These are phyloP conservation scores for Melastoma malabathricum DNA, from an alignment of 345 rosid species.

Conservation along the genomic window DNA sequence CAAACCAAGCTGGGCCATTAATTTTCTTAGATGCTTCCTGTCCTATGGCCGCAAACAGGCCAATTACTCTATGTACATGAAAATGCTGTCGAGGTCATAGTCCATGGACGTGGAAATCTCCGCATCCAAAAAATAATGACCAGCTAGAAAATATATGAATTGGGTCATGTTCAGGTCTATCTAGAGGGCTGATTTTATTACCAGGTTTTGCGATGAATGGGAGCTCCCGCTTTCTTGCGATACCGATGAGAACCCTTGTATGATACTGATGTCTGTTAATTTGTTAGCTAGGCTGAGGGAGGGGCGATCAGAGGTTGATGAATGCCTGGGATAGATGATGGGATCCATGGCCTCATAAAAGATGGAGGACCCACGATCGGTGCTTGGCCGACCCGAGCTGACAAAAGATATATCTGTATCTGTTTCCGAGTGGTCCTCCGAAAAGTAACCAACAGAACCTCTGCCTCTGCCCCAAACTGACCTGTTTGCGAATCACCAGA, in stretches of 20 bases:
- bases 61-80: no score
- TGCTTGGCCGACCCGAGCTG: conserved; percentile 78
- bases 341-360: conserved; percentile 37
- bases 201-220: conserved; percentile 43
- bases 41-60: no score
- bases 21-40: no score
- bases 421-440: conserved; percentile 34
- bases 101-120: no score
- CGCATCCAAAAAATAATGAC: not conserved
- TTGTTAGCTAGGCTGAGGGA: conserved; percentile 38
- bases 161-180: not conserved
- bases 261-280: conserved; percentile 25
- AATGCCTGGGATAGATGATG: conserved; percentile 25
- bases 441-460: conserved; percentile 19
- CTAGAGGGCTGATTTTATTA: conserved; percentile 8
- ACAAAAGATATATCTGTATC: conserved; percentile 70
- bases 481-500: conserved; percentile 21
- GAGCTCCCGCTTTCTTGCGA: conserved; percentile 41
- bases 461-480: conserved; percentile 27
- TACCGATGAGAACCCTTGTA: conserved; percentile 33
- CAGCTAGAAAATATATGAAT: not conserved
- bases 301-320: conserved; percentile 49
- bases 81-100: no score
- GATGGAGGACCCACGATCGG: conserved; percentile 24
- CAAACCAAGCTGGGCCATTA: not conserved